Percentiles rank a stretch among this genome's conserved stretches.
phyloP scores from a whole-genome alignment of 495 filamentous ascomycete genomes.

The Talaromyces thailandensis region DNA sequence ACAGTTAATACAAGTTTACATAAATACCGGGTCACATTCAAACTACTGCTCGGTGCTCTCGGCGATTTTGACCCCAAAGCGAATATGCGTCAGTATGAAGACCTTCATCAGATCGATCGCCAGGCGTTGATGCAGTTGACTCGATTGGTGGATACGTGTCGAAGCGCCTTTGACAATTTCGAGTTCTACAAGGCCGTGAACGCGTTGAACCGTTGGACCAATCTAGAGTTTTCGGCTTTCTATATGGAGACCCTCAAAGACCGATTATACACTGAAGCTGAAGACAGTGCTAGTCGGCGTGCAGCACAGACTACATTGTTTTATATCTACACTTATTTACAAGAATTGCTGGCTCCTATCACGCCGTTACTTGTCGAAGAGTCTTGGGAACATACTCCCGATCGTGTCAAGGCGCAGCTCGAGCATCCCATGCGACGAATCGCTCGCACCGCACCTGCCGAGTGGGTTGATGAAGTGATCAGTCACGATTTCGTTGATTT shows the following conservation, averaged over 20 bases:
- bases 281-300: conserved; percentile 40
- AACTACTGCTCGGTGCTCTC: conserved; percentile 77
- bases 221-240: conserved; percentile 77
- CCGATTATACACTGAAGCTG: conserved; percentile 69
- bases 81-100: conserved; percentile 26
- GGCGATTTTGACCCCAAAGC: conserved; percentile 42
- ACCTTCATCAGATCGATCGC: conserved; percentile 49
- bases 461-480: conserved; percentile 31
- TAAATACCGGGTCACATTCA: conserved; percentile 81
- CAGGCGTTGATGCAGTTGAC: conserved; percentile 70
- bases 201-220: conserved; percentile 69
- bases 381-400: conserved; percentile 69
- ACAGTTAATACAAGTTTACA: conserved; percentile 64
- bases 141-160: conserved; percentile 49
- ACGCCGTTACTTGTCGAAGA: conserved; percentile 83
- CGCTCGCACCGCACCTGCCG: conserved; percentile 17
- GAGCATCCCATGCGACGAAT: conserved; percentile 36
- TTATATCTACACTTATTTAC: conserved; percentile 58
- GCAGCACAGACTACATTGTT: conserved; percentile 59
- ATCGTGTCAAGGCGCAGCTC: conserved; percentile 43
- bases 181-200: conserved; percentile 76
- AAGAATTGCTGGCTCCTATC: conserved; percentile 71
- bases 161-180: conserved; percentile 53
- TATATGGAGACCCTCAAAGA: conserved; percentile 93
- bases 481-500: conserved; percentile 49